These are phyloP conservation scores for Hanseniaspora uvarum DNA, from an alignment of 1,139 yeast species.

Conservation along the genomic window DNA sequence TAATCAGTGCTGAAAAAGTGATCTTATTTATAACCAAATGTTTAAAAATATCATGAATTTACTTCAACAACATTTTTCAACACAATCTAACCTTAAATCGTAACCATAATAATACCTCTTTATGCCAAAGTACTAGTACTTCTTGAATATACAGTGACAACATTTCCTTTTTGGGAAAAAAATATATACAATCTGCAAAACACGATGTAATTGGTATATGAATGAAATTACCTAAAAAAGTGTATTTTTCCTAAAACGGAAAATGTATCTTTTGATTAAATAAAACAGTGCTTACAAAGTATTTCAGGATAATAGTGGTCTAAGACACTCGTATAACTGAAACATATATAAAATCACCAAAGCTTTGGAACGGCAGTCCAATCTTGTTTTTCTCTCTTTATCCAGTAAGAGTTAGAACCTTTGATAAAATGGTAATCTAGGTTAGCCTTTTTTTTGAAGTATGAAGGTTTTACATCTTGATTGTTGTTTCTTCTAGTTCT, in stretches of 20 bases:
- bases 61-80: too few relatives aligned
- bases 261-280: not conserved
- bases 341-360: not conserved
- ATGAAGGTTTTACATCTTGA: slow-evolving; percentile 48
- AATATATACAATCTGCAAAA: too few relatives aligned
- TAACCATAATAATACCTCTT: too few relatives aligned
- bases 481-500: slow-evolving; percentile 59
- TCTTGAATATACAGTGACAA: too few relatives aligned
- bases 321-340: not conserved
- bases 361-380: slow-evolving; percentile 9
- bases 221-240: not conserved
- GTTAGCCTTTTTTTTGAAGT: slow-evolving; percentile 41
- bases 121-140: too few relatives aligned
- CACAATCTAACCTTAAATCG: too few relatives aligned
- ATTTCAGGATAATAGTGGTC: not conserved
- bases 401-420: slow-evolving; percentile 11
- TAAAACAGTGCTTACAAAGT: not conserved
- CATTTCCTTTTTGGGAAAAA: too few relatives aligned
- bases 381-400: slow-evolving; percentile 13
- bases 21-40: too few relatives aligned
- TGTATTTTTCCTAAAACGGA: not conserved
- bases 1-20: too few relatives aligned
- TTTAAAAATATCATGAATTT: too few relatives aligned
- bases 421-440: slow-evolving; percentile 1
- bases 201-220: too few relatives aligned